Conservation (phyloP, 805 yeast species). For the Kodamaea hsintzibuensis region DNA sequence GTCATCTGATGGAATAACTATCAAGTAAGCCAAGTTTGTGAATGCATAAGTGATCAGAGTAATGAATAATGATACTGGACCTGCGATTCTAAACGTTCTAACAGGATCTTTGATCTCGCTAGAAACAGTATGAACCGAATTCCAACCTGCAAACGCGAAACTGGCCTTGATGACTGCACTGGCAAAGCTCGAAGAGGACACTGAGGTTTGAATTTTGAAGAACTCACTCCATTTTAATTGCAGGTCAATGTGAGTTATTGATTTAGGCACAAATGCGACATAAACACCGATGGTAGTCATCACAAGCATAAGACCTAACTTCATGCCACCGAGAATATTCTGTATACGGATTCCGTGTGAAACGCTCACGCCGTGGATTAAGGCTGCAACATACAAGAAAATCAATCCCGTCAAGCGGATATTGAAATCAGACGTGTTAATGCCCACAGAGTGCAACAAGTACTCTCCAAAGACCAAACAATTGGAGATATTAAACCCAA, state of each 20-base stretch:
- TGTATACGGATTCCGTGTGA: constrained; percentile 61
- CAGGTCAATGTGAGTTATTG: constrained; percentile 44
- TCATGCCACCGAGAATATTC: constrained; percentile 62
- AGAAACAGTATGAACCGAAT: constrained; percentile 57
- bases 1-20: constrained; percentile 54
- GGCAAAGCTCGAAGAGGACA: constrained; percentile 48
- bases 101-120: constrained; percentile 63
- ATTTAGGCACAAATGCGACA: constrained; percentile 51
- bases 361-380: constrained; percentile 59
- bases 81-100: constrained; percentile 59
- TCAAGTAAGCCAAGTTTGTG: constrained; percentile 57
- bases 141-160: constrained; percentile 67
- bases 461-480: constrained; percentile 66
- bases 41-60: constrained; percentile 50
- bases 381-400: constrained; percentile 29
- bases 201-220: constrained; percentile 30
- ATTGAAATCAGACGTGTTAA: constrained; percentile 38
- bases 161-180: constrained; percentile 58
- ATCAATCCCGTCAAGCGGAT: constrained; percentile 34
- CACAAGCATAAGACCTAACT: constrained; percentile 52
- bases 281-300: constrained; percentile 62
- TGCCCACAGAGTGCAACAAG: constrained; percentile 45
- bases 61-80: constrained; percentile 52
- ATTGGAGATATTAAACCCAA: constrained; percentile 57
- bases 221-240: constrained; percentile 37